Conservation (phyloP, 129 eudicot species). For the Oenanthe sinensis region DNA sequence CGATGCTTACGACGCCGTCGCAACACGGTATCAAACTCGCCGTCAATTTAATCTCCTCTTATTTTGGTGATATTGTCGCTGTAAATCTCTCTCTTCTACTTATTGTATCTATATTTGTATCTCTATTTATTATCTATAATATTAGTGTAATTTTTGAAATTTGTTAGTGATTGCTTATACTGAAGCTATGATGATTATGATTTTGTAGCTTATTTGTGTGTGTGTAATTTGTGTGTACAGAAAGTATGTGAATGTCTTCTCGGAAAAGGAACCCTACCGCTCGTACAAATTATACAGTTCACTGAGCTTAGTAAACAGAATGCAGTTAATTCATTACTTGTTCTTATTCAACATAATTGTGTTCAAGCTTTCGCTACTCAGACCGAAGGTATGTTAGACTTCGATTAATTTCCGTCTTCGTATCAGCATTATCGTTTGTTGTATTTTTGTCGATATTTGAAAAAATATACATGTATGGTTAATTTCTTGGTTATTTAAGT, state of each 20-base stretch:
- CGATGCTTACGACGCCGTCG: slow-evolving; percentile 35
- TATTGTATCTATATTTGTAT: background rate
- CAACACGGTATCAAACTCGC: slow-evolving; percentile 77
- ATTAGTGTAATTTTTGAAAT: too few relatives aligned
- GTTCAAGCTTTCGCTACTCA: slow-evolving; percentile 74
- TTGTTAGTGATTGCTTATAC: background rate
- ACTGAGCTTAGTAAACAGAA: slow-evolving; percentile 52
- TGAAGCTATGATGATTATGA: background rate
- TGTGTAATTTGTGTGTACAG: slow-evolving; percentile 27
- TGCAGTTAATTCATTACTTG: slow-evolving; percentile 49
- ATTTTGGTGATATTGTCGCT: slow-evolving; percentile 60
- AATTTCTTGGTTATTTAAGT: background rate
- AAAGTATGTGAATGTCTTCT: slow-evolving; percentile 86
- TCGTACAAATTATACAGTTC: slow-evolving; percentile 32
- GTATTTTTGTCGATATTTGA: background rate
- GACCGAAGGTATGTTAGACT: slow-evolving; percentile 42
- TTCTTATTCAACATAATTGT: slow-evolving; percentile 81
- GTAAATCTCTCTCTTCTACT: slow-evolving; percentile 19
- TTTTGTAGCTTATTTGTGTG: background rate
- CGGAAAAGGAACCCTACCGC: slow-evolving; percentile 60
- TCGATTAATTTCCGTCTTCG: background rate
- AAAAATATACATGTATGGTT: background rate
- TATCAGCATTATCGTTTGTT: background rate
- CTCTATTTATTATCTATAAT: background rate
- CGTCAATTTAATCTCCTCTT: slow-evolving; percentile 48